Evolutionary conservation across 164 flowering plant species (phyloP).

Genomic region (Echeveria elegans): DNA sequence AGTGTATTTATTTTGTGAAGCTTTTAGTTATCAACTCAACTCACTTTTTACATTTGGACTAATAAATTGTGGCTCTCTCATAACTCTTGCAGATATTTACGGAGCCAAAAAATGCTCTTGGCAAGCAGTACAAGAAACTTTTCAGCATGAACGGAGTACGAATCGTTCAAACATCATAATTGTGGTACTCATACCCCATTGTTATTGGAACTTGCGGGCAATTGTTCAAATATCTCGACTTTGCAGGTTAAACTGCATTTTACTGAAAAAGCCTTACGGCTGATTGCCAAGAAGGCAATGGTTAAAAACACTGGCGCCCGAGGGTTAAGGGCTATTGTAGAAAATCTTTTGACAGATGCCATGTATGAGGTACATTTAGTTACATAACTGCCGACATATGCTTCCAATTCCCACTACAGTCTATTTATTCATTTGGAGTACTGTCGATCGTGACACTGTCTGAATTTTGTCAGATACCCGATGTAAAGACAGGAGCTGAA

Average conservation of each 20-base stretch:
- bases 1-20: neutral
- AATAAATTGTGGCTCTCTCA: neutral
- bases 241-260: constrained; percentile 16
- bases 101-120: constrained; percentile 20
- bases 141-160: constrained; percentile 19
- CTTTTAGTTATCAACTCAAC: neutral
- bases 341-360: constrained; percentile 17
- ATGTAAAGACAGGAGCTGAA: constrained; percentile 9
- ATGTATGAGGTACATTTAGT: constrained; percentile 16
- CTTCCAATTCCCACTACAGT: constrained; percentile 26
- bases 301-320: constrained; percentile 19
- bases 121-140: constrained; percentile 21
- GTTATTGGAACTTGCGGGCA: constrained; percentile 30
- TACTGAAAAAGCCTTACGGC: constrained; percentile 14
- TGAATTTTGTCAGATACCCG: constrained; percentile 43
- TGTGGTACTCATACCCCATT: constrained; percentile 50
- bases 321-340: constrained; percentile 17
- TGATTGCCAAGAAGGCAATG: constrained; percentile 21
- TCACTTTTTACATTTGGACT: neutral
- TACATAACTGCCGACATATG: constrained; percentile 10
- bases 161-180: constrained; percentile 20
- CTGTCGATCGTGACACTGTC: no score
- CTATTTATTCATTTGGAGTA: constrained; percentile 32
- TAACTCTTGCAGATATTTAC: constrained; percentile 12
- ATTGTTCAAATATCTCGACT: constrained; percentile 71